Evolutionary conservation across 208 protist genomes (phyloP).

Genomic region (Blastocrithidia nonstop): DNA sequence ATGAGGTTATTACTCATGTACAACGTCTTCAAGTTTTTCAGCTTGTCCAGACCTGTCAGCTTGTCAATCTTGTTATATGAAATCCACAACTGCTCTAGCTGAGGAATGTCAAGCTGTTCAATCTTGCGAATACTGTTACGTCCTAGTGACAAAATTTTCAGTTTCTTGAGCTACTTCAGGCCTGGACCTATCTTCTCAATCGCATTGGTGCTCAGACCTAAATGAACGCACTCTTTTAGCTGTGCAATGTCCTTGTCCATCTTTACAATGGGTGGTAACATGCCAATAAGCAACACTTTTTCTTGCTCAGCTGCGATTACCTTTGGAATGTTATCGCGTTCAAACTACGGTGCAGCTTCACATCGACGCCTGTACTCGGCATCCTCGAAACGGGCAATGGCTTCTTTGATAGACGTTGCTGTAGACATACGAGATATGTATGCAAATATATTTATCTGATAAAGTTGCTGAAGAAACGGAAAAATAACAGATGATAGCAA

Average conservation of each 20-base stretch:
- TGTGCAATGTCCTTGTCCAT: conserved; percentile 86
- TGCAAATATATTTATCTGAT: conserved; percentile 1
- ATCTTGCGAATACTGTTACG: conserved; percentile 92
- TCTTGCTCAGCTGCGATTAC: conserved; percentile 66
- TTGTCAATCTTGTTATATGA: conserved; percentile 94
- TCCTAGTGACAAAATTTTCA: conserved; percentile 88
- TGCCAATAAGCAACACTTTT: conserved; percentile 75
- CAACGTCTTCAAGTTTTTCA: conserved; percentile 81
- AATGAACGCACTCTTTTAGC: conserved; percentile 79
- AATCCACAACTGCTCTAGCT: conserved; percentile 91
- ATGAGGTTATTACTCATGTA: conserved; percentile 95
- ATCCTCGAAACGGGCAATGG: conserved; percentile 66
- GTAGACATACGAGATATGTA: conserved; percentile 13
- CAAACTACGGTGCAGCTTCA: conserved; percentile 14
- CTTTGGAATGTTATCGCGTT: conserved; percentile 33
- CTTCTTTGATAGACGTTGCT: conserved; percentile 62
- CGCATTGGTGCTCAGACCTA: conserved; percentile 87
- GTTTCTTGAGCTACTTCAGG: conserved; percentile 81
- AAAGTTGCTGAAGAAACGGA: not conserved
- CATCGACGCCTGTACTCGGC: conserved; percentile 43
- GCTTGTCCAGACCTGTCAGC: conserved; percentile 86
- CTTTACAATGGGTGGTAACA: conserved; percentile 87
- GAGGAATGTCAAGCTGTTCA: conserved; percentile 87
- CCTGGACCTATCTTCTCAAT: conserved; percentile 90
- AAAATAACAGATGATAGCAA: not conserved